Conservation (phyloP, 306 rosid genomes). For the Pyrus pyrifolia region DNA sequence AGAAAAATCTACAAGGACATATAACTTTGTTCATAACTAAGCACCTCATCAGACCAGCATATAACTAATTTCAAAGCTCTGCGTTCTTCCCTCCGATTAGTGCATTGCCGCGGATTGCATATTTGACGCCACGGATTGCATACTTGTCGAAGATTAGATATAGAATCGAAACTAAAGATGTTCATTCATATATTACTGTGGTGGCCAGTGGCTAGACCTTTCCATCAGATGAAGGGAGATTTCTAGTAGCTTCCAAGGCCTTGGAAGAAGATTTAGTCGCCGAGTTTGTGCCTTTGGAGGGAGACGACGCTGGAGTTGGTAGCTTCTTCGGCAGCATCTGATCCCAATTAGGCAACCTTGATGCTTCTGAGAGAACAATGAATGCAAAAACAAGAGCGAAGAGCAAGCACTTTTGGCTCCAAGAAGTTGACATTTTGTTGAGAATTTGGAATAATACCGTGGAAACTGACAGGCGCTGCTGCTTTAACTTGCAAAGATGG, state of each 20-base stretch:
- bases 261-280: constrained; percentile 34
- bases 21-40: constrained; percentile 8
- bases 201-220: constrained; percentile 36
- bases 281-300: constrained; percentile 72
- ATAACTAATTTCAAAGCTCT: constrained; percentile 6
- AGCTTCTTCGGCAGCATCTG: constrained; percentile 95
- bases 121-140: neutral
- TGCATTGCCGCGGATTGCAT: constrained; percentile 14
- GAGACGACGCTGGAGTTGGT: constrained; percentile 78
- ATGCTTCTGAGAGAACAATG: constrained; percentile 44
- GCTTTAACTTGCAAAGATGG: constrained; percentile 26
- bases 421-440: constrained; percentile 42
- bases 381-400: constrained; percentile 35
- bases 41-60: constrained; percentile 13
- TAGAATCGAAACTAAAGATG: too few species aligned
- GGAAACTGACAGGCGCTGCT: neutral
- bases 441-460: neutral
- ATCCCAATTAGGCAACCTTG: constrained; percentile 64
- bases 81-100: constrained; percentile 19
- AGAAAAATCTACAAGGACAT: constrained; percentile 27
- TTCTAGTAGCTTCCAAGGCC: constrained; percentile 20
- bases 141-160: too few species aligned
- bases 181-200: neutral
- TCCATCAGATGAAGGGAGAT: constrained; percentile 43
- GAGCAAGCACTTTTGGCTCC: constrained; percentile 47